Base-by-base conservation (phyloP, 1,284 basidiomycete species). In the Boletus austroedulis region DNA sequence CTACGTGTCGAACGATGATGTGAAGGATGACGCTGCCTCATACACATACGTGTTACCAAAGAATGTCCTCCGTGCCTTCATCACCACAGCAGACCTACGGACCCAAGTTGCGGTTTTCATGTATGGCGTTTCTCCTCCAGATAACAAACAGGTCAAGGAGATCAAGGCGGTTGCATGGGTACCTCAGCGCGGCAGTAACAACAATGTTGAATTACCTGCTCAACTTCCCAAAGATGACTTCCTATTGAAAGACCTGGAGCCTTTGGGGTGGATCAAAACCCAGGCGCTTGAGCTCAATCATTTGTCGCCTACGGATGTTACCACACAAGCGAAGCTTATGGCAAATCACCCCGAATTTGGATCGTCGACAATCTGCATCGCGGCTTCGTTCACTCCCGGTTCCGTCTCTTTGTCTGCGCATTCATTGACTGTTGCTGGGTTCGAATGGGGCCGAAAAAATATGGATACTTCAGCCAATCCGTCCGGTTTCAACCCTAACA, bases 111-210 rank as follows among this genome's bases (percentile, higher is more conserved):
- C 94, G 1, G 96, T 89, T 0, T 97, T 89, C 80, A 74, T 99
- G 62, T 99, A 97, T 72, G 97, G 97, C 62, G 81, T 82, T 12
- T 95, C 92, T 23, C 96, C 97, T 8, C 84, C 93, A 1, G 95
- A 99, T 76, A 98, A 98, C 80, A 92, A 93, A 64, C 94, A 96
- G 73, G 97, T 99, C 64, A 98, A 98, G 79, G 97, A 99, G 79
- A 92, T 99, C 77, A 97, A 96, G 81, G 95, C 94, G 23, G 82
- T 99, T 47, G 95, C 87, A 12, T 97, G 95, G 90, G 86, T 95
- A 28, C 97, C 97, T 31, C 97, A 99, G 75, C 86, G 95, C 47
- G 96, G 97, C 47, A 95, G 91, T 69, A 97, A 98, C 75, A 96
- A 92, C 73, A 87, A 85, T 47, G 88, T 98, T 23, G 94, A 98